Evolutionary conservation across 768 basidiomycete genomes (phyloP).

Genomic region (Panaeolus papilionaceus): DNA sequence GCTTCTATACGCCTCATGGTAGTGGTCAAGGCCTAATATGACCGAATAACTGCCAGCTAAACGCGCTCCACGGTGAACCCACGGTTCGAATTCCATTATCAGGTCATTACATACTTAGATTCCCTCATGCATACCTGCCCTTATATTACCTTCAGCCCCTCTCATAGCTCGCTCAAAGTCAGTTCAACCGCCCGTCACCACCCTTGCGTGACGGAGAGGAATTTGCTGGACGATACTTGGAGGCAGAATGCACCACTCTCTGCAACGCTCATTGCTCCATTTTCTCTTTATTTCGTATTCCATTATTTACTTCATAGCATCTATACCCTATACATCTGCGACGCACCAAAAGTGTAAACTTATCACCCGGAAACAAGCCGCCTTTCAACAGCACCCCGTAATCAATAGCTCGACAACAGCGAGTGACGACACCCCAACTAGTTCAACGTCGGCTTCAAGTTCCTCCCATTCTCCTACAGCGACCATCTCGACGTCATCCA

Average conservation of each 20-base stretch:
- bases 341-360: constrained; percentile 31
- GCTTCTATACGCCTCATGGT: constrained; percentile 7
- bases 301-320: constrained; percentile 21
- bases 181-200: background rate
- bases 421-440: background rate
- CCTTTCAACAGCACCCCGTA: constrained; percentile 21
- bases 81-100: constrained; percentile 7
- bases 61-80: background rate
- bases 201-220: background rate
- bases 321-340: constrained; percentile 19
- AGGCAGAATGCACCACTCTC: background rate
- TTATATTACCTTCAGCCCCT: background rate
- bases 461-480: constrained; percentile 17
- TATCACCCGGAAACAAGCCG: constrained; percentile 25
- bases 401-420: constrained; percentile 16
- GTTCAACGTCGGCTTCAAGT: constrained; percentile 16
- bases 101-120: background rate
- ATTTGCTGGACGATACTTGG: background rate
- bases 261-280: background rate
- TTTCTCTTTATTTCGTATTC: constrained; percentile 25
- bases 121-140: constrained; percentile 3
- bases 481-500: constrained; percentile 14
- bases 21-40: background rate
- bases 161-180: background rate
- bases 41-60: background rate